Conservation (phyloP, 345 rosid genomes). For the Erodium maritimum region DNA sequence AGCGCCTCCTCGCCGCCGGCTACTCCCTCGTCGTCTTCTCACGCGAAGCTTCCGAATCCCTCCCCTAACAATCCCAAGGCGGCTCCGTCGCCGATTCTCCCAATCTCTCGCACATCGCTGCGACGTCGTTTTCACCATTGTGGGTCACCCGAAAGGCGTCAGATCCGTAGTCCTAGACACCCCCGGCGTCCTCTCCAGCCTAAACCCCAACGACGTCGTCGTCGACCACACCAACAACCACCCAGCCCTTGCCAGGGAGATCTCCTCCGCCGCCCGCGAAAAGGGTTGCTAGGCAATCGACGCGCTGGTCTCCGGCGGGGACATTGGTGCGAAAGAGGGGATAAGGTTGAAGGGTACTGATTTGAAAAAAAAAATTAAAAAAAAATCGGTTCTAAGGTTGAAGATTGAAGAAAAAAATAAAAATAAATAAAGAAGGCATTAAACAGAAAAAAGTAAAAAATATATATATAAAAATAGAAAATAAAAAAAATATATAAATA, state of each 20-base stretch:
- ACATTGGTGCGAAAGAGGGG: slow-evolving; percentile 63
- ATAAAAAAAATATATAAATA: too few species aligned
- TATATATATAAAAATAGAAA: too few species aligned
- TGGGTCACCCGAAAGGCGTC: slow-evolving; percentile 69
- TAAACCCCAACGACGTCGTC: slow-evolving; percentile 45
- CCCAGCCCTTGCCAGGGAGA: slow-evolving; percentile 51
- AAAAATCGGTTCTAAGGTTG: too few species aligned
- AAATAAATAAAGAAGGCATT: too few species aligned
- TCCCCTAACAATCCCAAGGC: slow-evolving; percentile 41
- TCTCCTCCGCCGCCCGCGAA: slow-evolving; percentile 31
- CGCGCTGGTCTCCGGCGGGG: slow-evolving; percentile 70
- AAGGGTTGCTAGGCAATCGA: slow-evolving; percentile 57
- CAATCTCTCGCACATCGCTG: slow-evolving; percentile 30
- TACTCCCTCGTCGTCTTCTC: slow-evolving; percentile 52
- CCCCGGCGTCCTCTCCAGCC: slow-evolving; percentile 47
- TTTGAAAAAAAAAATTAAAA: too few species aligned
- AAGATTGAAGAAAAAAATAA: too few species aligned
- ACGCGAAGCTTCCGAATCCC: slow-evolving; percentile 47
- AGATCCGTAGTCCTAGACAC: slow-evolving; percentile 48
- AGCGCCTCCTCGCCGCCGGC: slow-evolving; percentile 62
- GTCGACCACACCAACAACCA: slow-evolving; percentile 64
- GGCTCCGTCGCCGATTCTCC: slow-evolving; percentile 40
- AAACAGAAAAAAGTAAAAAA: too few species aligned
- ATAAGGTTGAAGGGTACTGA: too few species aligned
- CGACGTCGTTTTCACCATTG: slow-evolving; percentile 70